A percentile compares a stretch with the other conserved stretches of the same genome.
Evolutionary conservation across 345 rosid genomes (phyloP).

Genomic region (Erysimum cheiranthoides): DNA sequence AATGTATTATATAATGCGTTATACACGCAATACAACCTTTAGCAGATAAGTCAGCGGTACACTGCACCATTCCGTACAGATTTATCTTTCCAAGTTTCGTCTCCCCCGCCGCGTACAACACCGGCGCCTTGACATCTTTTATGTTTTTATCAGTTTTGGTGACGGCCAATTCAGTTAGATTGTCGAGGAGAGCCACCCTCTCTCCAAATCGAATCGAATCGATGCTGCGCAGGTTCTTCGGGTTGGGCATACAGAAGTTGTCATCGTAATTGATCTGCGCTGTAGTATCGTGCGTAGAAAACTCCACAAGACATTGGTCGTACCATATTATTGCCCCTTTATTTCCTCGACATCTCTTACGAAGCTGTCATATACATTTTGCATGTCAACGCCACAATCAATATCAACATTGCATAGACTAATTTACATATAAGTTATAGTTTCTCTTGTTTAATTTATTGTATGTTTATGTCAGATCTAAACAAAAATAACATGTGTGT

Average conservation of each 20-base stretch:
- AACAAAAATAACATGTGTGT: too few species aligned
- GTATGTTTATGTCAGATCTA: too few species aligned
- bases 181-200: not conserved
- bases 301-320: conserved; percentile 59
- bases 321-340: conserved; percentile 53
- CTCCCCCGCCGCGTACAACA: conserved; percentile 49
- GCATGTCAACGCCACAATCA: too few species aligned
- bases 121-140: too few species aligned
- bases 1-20: conserved; percentile 26
- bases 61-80: conserved; percentile 57
- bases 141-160: too few species aligned
- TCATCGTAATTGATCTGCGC: conserved; percentile 46
- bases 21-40: conserved; percentile 50
- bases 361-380: conserved; percentile 6
- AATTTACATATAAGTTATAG: too few species aligned
- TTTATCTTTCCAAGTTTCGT: not conserved
- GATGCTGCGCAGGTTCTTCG: not conserved
- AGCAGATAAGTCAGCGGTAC: conserved; percentile 50
- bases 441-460: too few species aligned
- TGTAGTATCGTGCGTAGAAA: conserved; percentile 44
- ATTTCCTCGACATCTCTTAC: conserved; percentile 47
- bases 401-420: too few species aligned
- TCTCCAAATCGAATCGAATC: too few species aligned
- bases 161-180: conserved; percentile 31
- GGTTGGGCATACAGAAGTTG: conserved; percentile 36